A percentile compares a stretch with the other conserved stretches of the same genome.
Evolutionary conservation across 139 green algal species (phyloP).

Genomic region (Astrephomene gubernaculifera): DNA sequence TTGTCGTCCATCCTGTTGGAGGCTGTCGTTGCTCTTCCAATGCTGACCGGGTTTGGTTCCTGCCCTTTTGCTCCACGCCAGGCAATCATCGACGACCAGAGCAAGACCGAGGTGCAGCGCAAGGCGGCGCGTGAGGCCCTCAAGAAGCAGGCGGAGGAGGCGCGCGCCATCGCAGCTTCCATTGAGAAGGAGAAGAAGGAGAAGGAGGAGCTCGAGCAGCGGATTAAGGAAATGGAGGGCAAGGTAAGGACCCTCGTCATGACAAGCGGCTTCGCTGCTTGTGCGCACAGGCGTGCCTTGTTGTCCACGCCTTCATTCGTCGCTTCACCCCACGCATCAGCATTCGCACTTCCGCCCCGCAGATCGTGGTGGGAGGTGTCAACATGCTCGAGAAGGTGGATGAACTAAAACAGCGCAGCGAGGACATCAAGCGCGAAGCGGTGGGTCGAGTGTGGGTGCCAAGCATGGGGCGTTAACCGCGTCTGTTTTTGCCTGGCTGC

Average conservation of each 20-base stretch:
- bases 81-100: slow-evolving; percentile 60
- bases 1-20: too few species aligned
- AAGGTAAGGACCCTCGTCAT: slow-evolving; percentile 53
- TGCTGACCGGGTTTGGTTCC: too few species aligned
- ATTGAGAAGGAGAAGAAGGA: slow-evolving; percentile 57
- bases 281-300: too few species aligned
- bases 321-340: background rate
- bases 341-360: background rate
- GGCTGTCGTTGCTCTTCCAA: too few species aligned
- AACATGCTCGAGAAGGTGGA: slow-evolving; percentile 83
- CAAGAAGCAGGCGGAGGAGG: slow-evolving; percentile 59
- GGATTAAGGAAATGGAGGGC: slow-evolving; percentile 67
- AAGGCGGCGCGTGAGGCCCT: slow-evolving; percentile 57
- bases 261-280: too few species aligned
- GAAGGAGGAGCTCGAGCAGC: slow-evolving; percentile 50
- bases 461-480: background rate
- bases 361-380: slow-evolving; percentile 69
- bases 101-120: slow-evolving; percentile 58
- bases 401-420: slow-evolving; percentile 70
- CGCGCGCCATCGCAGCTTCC: slow-evolving; percentile 33
- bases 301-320: background rate
- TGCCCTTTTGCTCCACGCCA: background rate
- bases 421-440: slow-evolving; percentile 71
- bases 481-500: background rate
- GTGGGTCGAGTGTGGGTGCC: slow-evolving; percentile 12